Conservation (phyloP, 805 yeast genomes). For the Candida awuae region DNA sequence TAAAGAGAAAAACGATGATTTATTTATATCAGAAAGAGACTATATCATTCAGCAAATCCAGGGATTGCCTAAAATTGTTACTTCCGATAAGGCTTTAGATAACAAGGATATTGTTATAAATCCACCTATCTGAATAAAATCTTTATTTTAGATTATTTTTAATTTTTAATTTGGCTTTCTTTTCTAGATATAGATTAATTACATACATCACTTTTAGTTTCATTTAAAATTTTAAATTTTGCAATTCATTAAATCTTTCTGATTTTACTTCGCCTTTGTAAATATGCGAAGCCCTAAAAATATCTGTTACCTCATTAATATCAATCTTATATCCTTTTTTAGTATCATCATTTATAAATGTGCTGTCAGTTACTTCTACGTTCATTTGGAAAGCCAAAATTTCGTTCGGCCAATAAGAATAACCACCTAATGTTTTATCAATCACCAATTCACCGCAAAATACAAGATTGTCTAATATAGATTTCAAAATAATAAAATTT, state of each 20-base stretch:
- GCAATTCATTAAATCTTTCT: conserved; percentile 2
- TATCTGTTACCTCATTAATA: background rate
- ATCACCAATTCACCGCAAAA: conserved; percentile 22
- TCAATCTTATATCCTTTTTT: no score
- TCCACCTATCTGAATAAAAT: background rate
- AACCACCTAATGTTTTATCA: conserved; percentile 26
- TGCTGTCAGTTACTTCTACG: background rate
- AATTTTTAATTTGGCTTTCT: no score
- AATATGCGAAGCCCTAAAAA: background rate
- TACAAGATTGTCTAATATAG: conserved; percentile 20
- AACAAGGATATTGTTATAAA: background rate
- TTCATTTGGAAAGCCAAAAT: conserved; percentile 9
- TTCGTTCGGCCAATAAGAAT: conserved; percentile 25
- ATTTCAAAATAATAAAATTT: conserved; percentile 25
- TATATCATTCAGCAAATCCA: conserved; percentile 72
- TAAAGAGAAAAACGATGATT: conserved; percentile 46
- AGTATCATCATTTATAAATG: no score
- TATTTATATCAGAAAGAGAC: conserved; percentile 69
- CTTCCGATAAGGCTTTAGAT: conserved; percentile 9
- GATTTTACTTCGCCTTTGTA: background rate
- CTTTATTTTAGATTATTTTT: background rate
- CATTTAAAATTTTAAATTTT: conserved; percentile 4
- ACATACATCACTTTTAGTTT: background rate
- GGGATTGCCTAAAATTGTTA: conserved; percentile 53
- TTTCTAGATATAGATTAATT: no score